Base-by-base conservation (phyloP, 192 early-diverging fungal genomes). In the Coemansia sp. region DNA sequence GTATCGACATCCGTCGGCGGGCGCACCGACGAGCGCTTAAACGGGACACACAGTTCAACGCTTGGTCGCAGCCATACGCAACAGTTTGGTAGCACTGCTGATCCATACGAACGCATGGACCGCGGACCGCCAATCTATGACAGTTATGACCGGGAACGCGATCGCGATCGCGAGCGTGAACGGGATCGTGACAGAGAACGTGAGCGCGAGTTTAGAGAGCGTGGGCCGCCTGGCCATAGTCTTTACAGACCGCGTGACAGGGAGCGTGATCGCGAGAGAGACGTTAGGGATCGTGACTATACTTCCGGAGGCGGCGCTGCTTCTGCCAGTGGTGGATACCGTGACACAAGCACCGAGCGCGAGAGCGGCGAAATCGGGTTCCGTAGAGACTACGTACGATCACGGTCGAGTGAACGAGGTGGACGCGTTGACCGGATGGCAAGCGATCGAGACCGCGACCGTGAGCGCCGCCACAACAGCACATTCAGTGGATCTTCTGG, bases 331-430 rank as follows among this genome's bases (percentile, higher is more conserved):
- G 27, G 27, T 30, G 45, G 17, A 0, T 17, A 48, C n/a, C 45
- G 30, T 14, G 60, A 50, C 17, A 56, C 50, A 25, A 47, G 33
- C 33, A 41, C 27, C 13, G 73, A 76, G 60, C 66, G 67, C 43
- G 73, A 76, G 30, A 60, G 57, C 37, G 71, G 71, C 19, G 71
- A 73, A 24, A 60, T 63, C 4, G 30, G 55, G 10, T 57, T 51
- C 3, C 63, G 60, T 30, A 55, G 64, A 15, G 60, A 63, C 33
- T 61, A 53, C 33, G 57, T 45, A 25, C 64, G 71, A 12, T 73
- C 71, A 12, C 44, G 30, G 21, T 73, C 71, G 53, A 64, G 64
- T 25, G 71, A 67, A 40, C 64, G 59, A n/a, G 59, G 64, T 47
- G 57, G 61, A 1, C 55, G 61, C 4, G 45, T 39, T 9, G 56